Base-by-base conservation (phyloP, 2,329 filamentous ascomycete species). In the Septoria linicola region DNA sequence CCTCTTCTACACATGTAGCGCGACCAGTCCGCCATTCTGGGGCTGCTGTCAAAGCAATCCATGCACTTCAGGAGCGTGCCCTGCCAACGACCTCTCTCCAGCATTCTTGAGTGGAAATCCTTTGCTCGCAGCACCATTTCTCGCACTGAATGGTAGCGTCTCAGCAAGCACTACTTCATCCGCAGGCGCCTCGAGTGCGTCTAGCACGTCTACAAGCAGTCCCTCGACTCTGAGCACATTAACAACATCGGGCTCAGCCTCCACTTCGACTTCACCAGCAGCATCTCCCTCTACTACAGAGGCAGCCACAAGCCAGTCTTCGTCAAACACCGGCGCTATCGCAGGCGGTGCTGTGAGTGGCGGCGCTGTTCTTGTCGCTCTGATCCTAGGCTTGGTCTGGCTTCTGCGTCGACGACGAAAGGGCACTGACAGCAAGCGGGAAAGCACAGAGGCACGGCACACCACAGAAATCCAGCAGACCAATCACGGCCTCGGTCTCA, bases 31-130 rank as follows among this genome's bases (percentile, higher is more conserved):
- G 16, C 44, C 50, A 16, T 53, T 49, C 32, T 53, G 50, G 44
- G 50, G 50, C 3, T 53, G 50, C 41, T 53, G 50, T 34, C n/a
- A 16, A 16, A 49, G 16, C 31, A 49, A 37, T 21, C 50, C 44
- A 7, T 53, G 50, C 32, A 21, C 13, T 19, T 30, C 17, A 31
- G 50, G 50, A 11, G n/a, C n/a, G n/a, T 53, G 44, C 32, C 39
- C 43, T 2, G 17, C 37, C 8, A 19, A 20, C 13, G 23, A 36
- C 19, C 32, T 53, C 10, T 32, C 43, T n/a, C 37, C 21, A 4
- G 50, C 50, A 13, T 49, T 53, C 19, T 17, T 53, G 14, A 42
- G 36, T 3, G 43, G 23, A n/a, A 53, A 49, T 40, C 27, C 44
- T 13, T 32, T 19, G 3, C 41, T 30, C 17, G 50, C 50, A 23